A percentile compares a stretch with the other conserved stretches of the same genome.
phyloP scores from a whole-genome alignment of 768 basidiomycete species.

The Chiua virens region DNA sequence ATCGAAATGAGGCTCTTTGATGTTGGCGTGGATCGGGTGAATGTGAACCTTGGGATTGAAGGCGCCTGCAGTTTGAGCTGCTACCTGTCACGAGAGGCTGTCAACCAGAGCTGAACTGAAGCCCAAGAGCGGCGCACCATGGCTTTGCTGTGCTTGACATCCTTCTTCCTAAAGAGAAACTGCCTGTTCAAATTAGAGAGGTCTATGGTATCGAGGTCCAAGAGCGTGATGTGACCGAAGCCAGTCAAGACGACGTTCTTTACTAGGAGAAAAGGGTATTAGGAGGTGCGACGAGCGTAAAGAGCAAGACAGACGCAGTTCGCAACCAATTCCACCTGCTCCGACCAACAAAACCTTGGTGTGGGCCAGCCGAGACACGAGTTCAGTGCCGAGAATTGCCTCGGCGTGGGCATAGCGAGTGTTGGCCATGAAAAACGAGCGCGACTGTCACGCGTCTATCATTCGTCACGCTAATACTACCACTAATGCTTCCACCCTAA shows the following conservation, averaged over 20 bases:
- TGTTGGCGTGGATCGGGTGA: conserved; percentile 89
- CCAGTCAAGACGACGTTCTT: conserved; percentile 95
- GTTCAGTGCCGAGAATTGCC: conserved; percentile 77
- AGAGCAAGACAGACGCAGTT: conserved; percentile 63
- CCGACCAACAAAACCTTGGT: conserved; percentile 87
- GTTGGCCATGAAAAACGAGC: neutral
- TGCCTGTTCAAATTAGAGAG: conserved; percentile 96
- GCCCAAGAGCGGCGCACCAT: conserved; percentile 50
- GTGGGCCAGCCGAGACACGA: conserved; percentile 57
- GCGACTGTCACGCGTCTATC: conserved; percentile 28
- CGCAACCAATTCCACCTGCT: conserved; percentile 96
- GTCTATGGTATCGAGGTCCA: conserved; percentile 98
- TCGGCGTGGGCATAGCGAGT: conserved; percentile 60
- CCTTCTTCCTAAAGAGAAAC: conserved; percentile 95
- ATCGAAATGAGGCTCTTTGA: conserved; percentile 91
- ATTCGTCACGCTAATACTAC: conserved; percentile 3
- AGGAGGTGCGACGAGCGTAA: neutral
- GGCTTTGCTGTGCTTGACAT: conserved; percentile 96
- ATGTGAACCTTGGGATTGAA: conserved; percentile 91
- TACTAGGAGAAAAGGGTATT: conserved; percentile 48
- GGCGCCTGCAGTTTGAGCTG: conserved; percentile 74
- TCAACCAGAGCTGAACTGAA: neutral
- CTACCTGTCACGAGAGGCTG: conserved; percentile 50
- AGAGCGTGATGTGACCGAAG: conserved; percentile 87
- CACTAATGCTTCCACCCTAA: conserved; percentile 55